Percentiles rank a stretch among this genome's conserved stretches.
phyloP scores from a whole-genome alignment of 495 filamentous ascomycete species.

The Chaetomidium leptoderma region DNA sequence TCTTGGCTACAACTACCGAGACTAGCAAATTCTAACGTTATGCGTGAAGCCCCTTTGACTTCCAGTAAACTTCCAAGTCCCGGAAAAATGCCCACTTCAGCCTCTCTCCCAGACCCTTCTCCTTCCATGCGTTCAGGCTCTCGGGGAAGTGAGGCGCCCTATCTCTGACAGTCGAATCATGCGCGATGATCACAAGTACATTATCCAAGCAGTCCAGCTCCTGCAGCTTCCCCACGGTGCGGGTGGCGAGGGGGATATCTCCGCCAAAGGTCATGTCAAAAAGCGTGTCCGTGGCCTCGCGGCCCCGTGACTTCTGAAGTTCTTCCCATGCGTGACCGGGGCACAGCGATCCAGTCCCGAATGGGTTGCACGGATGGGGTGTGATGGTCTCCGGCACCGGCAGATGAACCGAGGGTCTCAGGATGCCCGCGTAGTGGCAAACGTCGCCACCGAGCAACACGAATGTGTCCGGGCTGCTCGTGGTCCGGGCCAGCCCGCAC shows the following conservation, averaged over 20 bases:
- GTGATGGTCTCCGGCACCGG: slow-evolving; percentile 38
- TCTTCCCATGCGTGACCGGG: slow-evolving; percentile 23
- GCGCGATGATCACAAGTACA: slow-evolving; percentile 49
- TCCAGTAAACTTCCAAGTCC: slow-evolving; percentile 36
- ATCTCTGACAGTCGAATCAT: slow-evolving; percentile 42
- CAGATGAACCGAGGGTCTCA: slow-evolving; percentile 45
- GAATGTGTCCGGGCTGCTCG: slow-evolving; percentile 39
- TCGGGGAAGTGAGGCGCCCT: slow-evolving; percentile 45
- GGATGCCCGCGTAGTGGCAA: slow-evolving; percentile 47
- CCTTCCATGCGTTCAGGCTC: slow-evolving; percentile 42
- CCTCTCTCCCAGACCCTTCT: slow-evolving; percentile 38
- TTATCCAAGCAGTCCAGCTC: slow-evolving; percentile 47
- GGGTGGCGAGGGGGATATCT: slow-evolving; percentile 31
- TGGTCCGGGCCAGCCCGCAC: slow-evolving; percentile 46
- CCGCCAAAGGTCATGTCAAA: slow-evolving; percentile 29
- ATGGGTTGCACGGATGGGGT: slow-evolving; percentile 30
- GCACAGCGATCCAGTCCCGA: slow-evolving; percentile 20
- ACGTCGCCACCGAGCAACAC: slow-evolving; percentile 53
- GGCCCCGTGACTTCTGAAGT: slow-evolving; percentile 23
- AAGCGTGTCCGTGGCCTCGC: slow-evolving; percentile 33
- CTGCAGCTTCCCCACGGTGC: slow-evolving; percentile 40
- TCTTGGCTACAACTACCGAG: too few relatives aligned
- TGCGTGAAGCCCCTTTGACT: slow-evolving; percentile 11
- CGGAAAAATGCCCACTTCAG: slow-evolving; percentile 43
- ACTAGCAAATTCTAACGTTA: too few relatives aligned